These are phyloP conservation scores for Bretziella fagacearum DNA, from an alignment of 2,329 filamentous ascomycete species.

Conservation along the genomic window DNA sequence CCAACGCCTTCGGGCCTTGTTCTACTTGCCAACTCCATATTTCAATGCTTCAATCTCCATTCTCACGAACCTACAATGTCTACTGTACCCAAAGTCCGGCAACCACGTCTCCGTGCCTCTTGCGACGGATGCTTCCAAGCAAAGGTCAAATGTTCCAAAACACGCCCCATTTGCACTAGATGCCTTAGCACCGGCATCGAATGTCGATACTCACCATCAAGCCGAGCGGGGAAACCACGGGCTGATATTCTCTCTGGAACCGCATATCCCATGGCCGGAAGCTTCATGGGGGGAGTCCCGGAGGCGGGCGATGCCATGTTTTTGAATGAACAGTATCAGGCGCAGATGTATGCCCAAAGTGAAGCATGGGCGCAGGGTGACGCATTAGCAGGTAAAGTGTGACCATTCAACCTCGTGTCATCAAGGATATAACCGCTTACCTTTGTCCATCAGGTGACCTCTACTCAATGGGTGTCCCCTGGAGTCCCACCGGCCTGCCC, in stretches of 20 bases:
- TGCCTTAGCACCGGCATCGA: slow-evolving; percentile 33
- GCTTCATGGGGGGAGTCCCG: not conserved
- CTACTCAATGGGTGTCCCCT: slow-evolving; percentile 24
- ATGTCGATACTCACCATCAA: slow-evolving; percentile 36
- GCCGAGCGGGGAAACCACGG: slow-evolving; percentile 25
- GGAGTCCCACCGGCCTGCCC: slow-evolving; percentile 21
- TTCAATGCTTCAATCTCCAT: too few species aligned
- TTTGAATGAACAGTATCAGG: slow-evolving; percentile 4
- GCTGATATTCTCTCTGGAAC: slow-evolving; percentile 5
- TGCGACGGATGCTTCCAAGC: slow-evolving; percentile 39
- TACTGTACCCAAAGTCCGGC: slow-evolving; percentile 21
- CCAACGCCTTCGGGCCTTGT: too few species aligned
- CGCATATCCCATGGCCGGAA: slow-evolving; percentile 3
- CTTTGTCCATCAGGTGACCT: slow-evolving; percentile 22
- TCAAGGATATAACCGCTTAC: too few species aligned
- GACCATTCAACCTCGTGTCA: slow-evolving; percentile 14
- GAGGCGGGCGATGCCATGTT: slow-evolving; percentile 5
- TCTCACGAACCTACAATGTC: too few species aligned
- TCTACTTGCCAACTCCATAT: too few species aligned
- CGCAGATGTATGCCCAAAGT: slow-evolving; percentile 6
- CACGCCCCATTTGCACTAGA: slow-evolving; percentile 34
- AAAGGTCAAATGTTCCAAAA: slow-evolving; percentile 40
- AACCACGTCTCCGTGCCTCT: slow-evolving; percentile 30
- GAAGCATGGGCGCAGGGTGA: slow-evolving; percentile 16
- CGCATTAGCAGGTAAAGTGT: slow-evolving; percentile 17